phyloP scores from a whole-genome alignment of 305 asterid genomes.

The Fraxinus dipetala region DNA sequence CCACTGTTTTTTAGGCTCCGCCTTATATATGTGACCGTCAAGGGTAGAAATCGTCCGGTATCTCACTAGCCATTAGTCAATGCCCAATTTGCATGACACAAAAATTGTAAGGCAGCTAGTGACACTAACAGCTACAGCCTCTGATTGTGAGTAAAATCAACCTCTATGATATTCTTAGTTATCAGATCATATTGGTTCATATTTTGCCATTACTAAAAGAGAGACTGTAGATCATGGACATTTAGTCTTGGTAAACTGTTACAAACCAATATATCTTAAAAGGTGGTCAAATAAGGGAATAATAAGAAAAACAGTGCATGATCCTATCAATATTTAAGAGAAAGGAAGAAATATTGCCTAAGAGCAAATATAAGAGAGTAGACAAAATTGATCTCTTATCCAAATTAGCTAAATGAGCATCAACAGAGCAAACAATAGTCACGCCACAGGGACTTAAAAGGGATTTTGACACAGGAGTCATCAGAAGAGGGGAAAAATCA shows the following conservation, averaged over 20 bases:
- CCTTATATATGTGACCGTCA: not conserved
- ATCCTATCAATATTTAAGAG: not conserved
- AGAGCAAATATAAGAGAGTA: not conserved
- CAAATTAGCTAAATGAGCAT: not conserved
- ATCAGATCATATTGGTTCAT: not conserved
- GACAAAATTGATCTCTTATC: not conserved
- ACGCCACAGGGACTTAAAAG: not conserved
- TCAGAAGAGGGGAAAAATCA: not conserved
- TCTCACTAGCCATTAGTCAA: not conserved
- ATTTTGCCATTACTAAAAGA: not conserved
- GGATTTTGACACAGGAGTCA: not conserved
- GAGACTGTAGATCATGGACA: not conserved
- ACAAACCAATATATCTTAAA: not conserved
- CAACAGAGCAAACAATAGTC: not conserved
- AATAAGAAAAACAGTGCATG: not conserved
- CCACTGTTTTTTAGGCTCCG: not conserved
- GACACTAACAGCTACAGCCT: not conserved
- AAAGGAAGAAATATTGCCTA: not conserved
- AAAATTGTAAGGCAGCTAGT: not conserved
- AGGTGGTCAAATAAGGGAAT: not conserved
- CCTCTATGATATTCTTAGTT: not conserved
- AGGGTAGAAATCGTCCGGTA: not conserved
- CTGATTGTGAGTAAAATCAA: not conserved
- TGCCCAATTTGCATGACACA: not conserved
- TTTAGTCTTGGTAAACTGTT: not conserved